These are phyloP conservation scores for Zygnema circumcarinatum DNA, from an alignment of 139 green algal species.

Conservation along the genomic window DNA sequence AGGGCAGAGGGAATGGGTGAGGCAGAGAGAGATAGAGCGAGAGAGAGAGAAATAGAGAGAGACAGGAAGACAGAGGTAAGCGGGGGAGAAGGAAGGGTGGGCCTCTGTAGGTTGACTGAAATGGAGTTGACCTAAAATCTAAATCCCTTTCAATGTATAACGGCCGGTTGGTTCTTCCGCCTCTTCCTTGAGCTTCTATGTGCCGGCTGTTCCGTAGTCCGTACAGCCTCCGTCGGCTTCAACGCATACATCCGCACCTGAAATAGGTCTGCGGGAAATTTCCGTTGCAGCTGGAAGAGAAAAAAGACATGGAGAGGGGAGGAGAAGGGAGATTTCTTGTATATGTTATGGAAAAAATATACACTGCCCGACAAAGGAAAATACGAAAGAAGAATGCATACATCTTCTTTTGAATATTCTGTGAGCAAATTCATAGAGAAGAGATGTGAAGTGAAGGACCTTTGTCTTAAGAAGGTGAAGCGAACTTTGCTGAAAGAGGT, in stretches of 20 bases:
- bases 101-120: not conserved
- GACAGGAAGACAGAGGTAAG: no score
- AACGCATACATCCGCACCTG: constrained; percentile 79
- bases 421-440: not conserved
- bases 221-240: not conserved
- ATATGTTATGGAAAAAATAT: constrained; percentile 1
- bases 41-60: no score
- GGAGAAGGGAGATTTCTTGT: not conserved
- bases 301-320: not conserved
- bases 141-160: not conserved
- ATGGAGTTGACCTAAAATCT: not conserved
- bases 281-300: constrained; percentile 34
- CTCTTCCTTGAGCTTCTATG: not conserved
- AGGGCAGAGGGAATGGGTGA: no score
- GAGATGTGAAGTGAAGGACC: no score
- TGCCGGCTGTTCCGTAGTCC: not conserved
- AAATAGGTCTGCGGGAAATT: constrained; percentile 63
- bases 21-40: no score
- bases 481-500: constrained; percentile 70
- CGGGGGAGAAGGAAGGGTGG: no score
- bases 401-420: not conserved
- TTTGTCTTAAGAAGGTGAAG: constrained; percentile 54
- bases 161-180: not conserved
- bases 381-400: no score
- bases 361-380: not conserved